Percentiles rank a stretch among this genome's conserved stretches.
These are phyloP conservation scores for Wickerhamiella alocasiicola DNA, from an alignment of 805 yeast genomes.

Conservation along the genomic window DNA sequence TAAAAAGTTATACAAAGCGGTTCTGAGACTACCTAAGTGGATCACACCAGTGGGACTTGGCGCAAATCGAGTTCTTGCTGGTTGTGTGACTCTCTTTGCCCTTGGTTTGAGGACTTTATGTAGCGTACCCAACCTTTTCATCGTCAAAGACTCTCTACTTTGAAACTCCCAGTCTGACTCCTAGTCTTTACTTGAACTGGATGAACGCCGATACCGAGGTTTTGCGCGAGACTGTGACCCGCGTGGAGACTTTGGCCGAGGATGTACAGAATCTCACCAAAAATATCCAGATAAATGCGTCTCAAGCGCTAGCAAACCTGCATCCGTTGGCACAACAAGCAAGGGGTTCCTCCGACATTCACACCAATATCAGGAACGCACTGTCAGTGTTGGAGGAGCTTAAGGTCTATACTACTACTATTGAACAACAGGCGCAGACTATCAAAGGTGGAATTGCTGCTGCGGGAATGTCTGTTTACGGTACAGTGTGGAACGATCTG, in stretches of 20 bases:
- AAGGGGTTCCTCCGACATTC: constrained; percentile 30
- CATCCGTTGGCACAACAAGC: constrained; percentile 61
- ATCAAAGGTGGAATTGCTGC: constrained; percentile 23
- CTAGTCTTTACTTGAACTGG: background rate
- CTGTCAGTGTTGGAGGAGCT: constrained; percentile 18
- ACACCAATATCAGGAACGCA: constrained; percentile 17
- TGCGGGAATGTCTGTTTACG: constrained; percentile 26
- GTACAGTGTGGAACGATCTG: constrained; percentile 26
- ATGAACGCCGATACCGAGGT: constrained; percentile 50
- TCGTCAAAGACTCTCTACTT: too few species aligned
- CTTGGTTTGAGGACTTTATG: background rate
- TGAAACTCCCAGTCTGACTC: background rate
- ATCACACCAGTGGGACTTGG: constrained; percentile 95
- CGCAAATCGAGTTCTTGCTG: constrained; percentile 71
- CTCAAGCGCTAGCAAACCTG: constrained; percentile 47
- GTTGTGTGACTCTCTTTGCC: background rate
- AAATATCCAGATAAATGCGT: constrained; percentile 40
- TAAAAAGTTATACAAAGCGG: constrained; percentile 82
- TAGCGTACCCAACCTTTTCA: constrained; percentile 7
- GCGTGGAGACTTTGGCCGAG: constrained; percentile 43
- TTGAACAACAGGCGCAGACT: constrained; percentile 39
- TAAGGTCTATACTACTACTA: constrained; percentile 40
- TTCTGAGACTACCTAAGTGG: constrained; percentile 88
- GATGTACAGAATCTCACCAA: constrained; percentile 43
- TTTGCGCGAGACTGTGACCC: constrained; percentile 56